phyloP scores from a whole-genome alignment of 2,329 filamentous ascomycete genomes.

The Daldinia eschscholtzii region DNA sequence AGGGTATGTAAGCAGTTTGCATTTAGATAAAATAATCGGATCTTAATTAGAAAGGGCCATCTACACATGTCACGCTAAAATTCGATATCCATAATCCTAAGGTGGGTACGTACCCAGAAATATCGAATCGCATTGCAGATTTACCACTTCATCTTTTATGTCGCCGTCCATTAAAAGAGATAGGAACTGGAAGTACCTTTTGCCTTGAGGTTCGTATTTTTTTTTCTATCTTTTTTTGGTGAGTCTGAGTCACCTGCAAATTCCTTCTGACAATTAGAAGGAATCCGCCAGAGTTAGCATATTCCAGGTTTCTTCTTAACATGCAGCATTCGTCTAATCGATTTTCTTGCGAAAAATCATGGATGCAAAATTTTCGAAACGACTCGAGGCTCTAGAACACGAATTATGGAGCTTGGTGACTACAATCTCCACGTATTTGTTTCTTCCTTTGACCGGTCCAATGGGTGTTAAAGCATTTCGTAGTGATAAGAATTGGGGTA shows the following conservation, averaged over 20 bases:
- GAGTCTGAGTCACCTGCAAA: constrained; percentile 35
- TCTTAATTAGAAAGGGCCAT: neutral
- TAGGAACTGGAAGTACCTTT: neutral
- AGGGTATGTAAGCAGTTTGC: neutral
- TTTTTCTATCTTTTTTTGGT: constrained; percentile 18
- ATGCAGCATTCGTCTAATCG: neutral
- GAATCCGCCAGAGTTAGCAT: constrained; percentile 9
- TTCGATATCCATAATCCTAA: neutral
- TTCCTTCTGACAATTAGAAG: constrained; percentile 7
- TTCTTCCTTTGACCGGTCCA: constrained; percentile 20
- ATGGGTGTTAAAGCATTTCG: constrained; percentile 19
- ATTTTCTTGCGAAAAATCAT: neutral
- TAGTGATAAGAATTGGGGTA: constrained; percentile 20
- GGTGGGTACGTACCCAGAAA: neutral
- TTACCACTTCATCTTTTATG: constrained; percentile 8
- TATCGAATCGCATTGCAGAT: constrained; percentile 14
- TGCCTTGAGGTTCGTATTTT: neutral
- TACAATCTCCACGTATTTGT: constrained; percentile 25
- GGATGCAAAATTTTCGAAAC: constrained; percentile 11
- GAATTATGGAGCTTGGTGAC: constrained; percentile 28
- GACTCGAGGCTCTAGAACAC: constrained; percentile 24
- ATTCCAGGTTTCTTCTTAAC: constrained; percentile 23
- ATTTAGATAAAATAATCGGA: constrained; percentile 3
- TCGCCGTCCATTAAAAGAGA: neutral
- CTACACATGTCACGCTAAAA: neutral